Base-by-base conservation (phyloP, 2,329 filamentous ascomycete genomes). In the Capronia coronata region DNA sequence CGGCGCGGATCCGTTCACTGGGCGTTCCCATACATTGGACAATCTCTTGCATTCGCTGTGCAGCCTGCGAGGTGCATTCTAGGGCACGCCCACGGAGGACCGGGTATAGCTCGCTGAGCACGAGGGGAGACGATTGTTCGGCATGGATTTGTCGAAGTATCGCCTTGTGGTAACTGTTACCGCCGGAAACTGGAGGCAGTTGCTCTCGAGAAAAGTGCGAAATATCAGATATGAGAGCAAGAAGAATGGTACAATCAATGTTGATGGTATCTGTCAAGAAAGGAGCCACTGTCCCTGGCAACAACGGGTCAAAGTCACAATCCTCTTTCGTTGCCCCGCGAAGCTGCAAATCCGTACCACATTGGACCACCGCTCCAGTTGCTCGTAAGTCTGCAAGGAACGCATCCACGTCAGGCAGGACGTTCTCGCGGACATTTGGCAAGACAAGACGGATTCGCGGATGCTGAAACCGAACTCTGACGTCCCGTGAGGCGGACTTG, bases 221-320 rank as follows among this genome's bases (percentile, higher is more conserved):
- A 21, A 89, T 79, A 59, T 90, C 86, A 0, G 84, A 87, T 1
- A 84, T 77, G 2, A 89, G 70, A 3, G 84, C 84, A 3, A 90
- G 75, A 4, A 90, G 73, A 40, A 87, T 78, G 1, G 84, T 87
- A 57, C 71, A 73, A 54, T 76, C 73, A 41, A 74, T 65, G 56
- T 74, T 74, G 37, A 75, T 54, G 9, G 64, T 67, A 8, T 65
- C 37, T n/a, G 70, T 73, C 56, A 72, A 65, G 18, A 64, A 62
- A 41, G 68, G 65, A 60, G 67, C 67, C 11, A 65, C 22, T 16
- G 19, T 9, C 23, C 45, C 21, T 2, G 49, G 55, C 37, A 52
- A 39, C 19, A 57, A 35, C 11, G 30, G 35, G 25, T 52, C 41
- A 25, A 59, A 48, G 19, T 41, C 43, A 30, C 37, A 25, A 16